Conservation (phyloP, 2,329 filamentous ascomycete species). For the Aphanocladium album region DNA sequence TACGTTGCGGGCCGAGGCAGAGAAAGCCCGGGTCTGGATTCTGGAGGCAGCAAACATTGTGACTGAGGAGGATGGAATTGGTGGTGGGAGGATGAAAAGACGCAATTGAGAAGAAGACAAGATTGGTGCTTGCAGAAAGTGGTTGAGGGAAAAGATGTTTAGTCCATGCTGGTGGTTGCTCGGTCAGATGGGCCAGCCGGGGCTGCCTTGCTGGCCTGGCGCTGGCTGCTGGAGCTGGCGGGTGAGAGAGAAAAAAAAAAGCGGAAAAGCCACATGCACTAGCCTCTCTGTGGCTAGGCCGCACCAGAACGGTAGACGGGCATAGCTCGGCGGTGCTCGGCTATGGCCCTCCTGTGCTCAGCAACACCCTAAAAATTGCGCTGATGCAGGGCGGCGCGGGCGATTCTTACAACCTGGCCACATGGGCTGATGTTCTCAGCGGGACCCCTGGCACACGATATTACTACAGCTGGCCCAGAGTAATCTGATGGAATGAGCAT, state of each 20-base stretch:
- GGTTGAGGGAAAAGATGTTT: constrained; percentile 13
- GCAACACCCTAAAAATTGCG: no score
- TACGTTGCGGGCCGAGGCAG: constrained; percentile 72
- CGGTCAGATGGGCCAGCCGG: constrained; percentile 5
- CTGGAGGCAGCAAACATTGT: constrained; percentile 69
- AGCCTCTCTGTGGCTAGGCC: constrained; percentile 3
- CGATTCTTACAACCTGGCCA: no score
- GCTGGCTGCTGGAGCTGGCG: no score
- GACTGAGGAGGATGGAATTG: constrained; percentile 16
- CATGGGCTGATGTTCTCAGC: background rate
- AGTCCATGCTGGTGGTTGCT: background rate
- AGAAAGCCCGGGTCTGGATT: constrained; percentile 75
- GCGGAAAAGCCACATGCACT: constrained; percentile 8
- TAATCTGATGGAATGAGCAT: background rate
- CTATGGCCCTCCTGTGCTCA: background rate
- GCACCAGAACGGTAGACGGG: background rate
- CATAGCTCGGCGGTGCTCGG: constrained; percentile 11
- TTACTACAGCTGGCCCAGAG: constrained; percentile 5
- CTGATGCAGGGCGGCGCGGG: no score
- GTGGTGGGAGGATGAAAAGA: constrained; percentile 17
- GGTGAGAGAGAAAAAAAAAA: constrained; percentile 5
- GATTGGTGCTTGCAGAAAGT: background rate
- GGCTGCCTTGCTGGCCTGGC: background rate
- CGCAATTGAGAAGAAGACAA: constrained; percentile 13
- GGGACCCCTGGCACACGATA: background rate